A percentile compares a stretch with the other conserved stretches of the same genome.
These are phyloP conservation scores for Fistulinella prunicolor DNA, from an alignment of 768 basidiomycete species.

Conservation along the genomic window DNA sequence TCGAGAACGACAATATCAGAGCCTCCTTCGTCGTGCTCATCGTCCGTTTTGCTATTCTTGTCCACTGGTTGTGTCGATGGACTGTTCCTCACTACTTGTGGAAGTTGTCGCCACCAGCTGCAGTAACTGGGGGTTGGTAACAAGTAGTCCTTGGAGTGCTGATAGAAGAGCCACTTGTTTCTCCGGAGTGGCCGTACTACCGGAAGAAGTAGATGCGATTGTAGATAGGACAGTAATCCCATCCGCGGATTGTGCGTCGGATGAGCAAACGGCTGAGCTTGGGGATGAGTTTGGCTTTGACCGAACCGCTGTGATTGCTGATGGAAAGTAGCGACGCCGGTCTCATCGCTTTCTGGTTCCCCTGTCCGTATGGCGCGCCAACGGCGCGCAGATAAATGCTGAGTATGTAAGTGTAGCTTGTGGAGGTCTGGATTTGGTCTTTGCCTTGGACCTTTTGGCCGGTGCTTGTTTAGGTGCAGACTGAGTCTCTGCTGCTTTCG, in stretches of 20 bases:
- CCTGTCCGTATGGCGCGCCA: slow-evolving; percentile 10
- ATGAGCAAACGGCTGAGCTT: background rate
- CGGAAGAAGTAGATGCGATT: slow-evolving; percentile 24
- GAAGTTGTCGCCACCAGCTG: slow-evolving; percentile 12
- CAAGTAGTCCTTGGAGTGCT: slow-evolving; percentile 50
- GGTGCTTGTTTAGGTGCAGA: background rate
- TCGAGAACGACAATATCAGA: slow-evolving; percentile 61
- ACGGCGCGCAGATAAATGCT: slow-evolving; percentile 28
- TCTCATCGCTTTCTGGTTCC: background rate
- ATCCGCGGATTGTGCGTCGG: slow-evolving; percentile 8
- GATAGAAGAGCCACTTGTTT: slow-evolving; percentile 44
- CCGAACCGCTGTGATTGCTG: slow-evolving; percentile 2
- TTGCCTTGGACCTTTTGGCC: slow-evolving; percentile 14
- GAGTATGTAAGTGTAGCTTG: slow-evolving; percentile 20
- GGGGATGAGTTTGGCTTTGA: slow-evolving; percentile 5
- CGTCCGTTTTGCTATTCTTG: background rate
- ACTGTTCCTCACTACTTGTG: background rate
- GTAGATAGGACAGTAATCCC: slow-evolving; percentile 37
- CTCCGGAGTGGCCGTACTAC: slow-evolving; percentile 19
- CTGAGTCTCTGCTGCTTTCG: background rate
- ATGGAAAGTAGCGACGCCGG: background rate
- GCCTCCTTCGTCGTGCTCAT: slow-evolving; percentile 33
- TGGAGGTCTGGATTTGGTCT: slow-evolving; percentile 19
- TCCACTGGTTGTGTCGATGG: background rate
- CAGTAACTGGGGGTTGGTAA: slow-evolving; percentile 20